phyloP scores from a whole-genome alignment of 1,284 basidiomycete genomes.

The Omphalotus olearius region DNA sequence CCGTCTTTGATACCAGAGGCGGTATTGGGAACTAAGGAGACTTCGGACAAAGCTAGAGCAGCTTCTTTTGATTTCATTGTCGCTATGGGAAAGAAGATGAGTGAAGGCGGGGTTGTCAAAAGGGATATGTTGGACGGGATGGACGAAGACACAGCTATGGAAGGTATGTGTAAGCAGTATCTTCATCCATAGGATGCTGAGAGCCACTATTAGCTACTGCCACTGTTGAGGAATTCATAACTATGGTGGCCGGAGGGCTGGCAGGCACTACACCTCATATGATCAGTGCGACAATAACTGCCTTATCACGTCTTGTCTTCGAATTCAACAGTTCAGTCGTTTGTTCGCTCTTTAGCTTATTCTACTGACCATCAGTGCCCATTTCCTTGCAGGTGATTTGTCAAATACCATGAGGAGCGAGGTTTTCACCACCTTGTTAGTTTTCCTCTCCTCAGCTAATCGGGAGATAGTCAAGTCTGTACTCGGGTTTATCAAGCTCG shows the following conservation, averaged over 20 bases:
- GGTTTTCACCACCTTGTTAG: constrained; percentile 82
- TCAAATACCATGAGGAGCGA: constrained; percentile 79
- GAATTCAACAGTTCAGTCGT: constrained; percentile 81
- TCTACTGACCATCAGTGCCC: neutral
- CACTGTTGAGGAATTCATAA: constrained; percentile 89
- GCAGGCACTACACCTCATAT: constrained; percentile 95
- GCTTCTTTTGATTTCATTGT: constrained; percentile 92
- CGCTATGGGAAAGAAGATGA: constrained; percentile 93
- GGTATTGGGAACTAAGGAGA: constrained; percentile 96
- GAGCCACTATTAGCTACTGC: constrained; percentile 53
- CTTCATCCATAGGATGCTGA: constrained; percentile 6
- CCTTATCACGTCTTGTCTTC: constrained; percentile 90
- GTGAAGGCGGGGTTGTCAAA: constrained; percentile 80
- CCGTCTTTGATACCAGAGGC: constrained; percentile 92
- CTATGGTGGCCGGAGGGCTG: constrained; percentile 94
- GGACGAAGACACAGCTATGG: constrained; percentile 61
- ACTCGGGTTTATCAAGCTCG: constrained; percentile 93
- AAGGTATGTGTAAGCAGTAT: constrained; percentile 43
- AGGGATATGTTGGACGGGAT: constrained; percentile 77
- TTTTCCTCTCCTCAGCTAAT: constrained; percentile 91
- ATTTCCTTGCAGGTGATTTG: constrained; percentile 54
- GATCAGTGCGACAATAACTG: constrained; percentile 96
- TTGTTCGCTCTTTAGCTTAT: neutral
- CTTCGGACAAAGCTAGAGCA: constrained; percentile 87
- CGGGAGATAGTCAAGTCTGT: constrained; percentile 98